Evolutionary conservation across 2,329 filamentous ascomycete species (phyloP).

Genomic region (Stagonosporopsis rhizophila): DNA sequence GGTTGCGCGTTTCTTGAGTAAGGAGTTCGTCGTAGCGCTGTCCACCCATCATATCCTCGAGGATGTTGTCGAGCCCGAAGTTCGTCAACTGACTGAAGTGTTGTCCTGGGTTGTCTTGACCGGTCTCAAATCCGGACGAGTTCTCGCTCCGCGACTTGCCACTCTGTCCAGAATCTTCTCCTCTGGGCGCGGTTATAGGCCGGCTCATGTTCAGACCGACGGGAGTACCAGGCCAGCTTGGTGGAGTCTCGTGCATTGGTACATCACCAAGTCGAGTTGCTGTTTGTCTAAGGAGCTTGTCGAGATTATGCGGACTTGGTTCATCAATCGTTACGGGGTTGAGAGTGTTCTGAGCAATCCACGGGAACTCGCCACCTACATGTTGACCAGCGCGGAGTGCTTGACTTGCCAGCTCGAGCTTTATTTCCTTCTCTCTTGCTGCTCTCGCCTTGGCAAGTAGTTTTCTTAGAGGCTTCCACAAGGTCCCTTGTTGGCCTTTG

Average conservation of each 20-base stretch:
- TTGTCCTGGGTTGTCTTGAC: constrained; percentile 16
- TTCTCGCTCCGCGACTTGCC: not conserved
- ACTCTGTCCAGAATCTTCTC: not conserved
- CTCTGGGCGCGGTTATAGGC: not conserved
- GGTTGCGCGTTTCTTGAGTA: not conserved
- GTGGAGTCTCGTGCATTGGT: constrained; percentile 23
- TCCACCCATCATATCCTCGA: constrained; percentile 41
- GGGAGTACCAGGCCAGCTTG: constrained; percentile 36
- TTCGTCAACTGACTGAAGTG: constrained; percentile 30
- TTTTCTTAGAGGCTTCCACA: constrained; percentile 69
- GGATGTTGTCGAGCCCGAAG: constrained; percentile 37
- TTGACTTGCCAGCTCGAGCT: constrained; percentile 46
- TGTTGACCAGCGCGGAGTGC: constrained; percentile 33
- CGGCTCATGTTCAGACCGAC: not conserved
- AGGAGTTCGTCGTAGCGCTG: not conserved
- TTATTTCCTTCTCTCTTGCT: constrained; percentile 60
- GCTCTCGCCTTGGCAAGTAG: constrained; percentile 66
- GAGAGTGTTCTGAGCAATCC: not conserved
- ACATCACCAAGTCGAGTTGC: constrained; percentile 40
- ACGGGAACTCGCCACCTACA: constrained; percentile 12
- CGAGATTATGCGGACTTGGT: constrained; percentile 32
- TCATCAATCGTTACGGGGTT: constrained; percentile 25
- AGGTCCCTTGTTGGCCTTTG: constrained; percentile 55
- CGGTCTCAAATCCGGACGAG: not conserved
- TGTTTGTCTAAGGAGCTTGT: constrained; percentile 39